Conservation (phyloP, 2,329 filamentous ascomycete species). For the Cercospora berteroae region DNA sequence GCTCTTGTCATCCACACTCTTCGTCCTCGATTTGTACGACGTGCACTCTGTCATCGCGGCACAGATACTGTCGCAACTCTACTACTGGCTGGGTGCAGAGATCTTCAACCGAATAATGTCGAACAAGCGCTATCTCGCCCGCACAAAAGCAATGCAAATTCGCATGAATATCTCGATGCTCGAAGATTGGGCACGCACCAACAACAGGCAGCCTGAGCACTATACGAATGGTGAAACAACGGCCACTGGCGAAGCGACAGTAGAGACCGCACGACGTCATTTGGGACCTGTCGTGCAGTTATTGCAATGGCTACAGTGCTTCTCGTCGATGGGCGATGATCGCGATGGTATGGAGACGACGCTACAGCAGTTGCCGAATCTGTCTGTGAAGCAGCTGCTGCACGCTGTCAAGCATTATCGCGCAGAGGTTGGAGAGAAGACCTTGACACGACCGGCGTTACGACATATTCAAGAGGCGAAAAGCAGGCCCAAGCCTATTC, state of each 20-base stretch:
- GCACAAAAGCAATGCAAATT: slow-evolving; percentile 99
- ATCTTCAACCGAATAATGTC: slow-evolving; percentile 98
- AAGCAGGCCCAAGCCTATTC: slow-evolving; percentile 47
- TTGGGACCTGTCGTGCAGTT: slow-evolving; percentile 89
- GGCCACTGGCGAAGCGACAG: slow-evolving; percentile 79
- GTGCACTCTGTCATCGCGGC: slow-evolving; percentile 94
- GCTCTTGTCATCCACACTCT: slow-evolving; percentile 88
- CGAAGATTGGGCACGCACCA: slow-evolving; percentile 92
- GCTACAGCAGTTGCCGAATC: slow-evolving; percentile 78
- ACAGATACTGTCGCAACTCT: slow-evolving; percentile 85
- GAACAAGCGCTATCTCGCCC: slow-evolving; percentile 86
- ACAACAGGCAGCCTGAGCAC: slow-evolving; percentile 92
- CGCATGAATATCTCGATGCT: slow-evolving; percentile 96
- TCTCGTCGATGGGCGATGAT: slow-evolving; percentile 89
- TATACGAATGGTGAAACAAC: slow-evolving; percentile 89
- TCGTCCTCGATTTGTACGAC: slow-evolving; percentile 97
- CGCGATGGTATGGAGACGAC: slow-evolving; percentile 84
- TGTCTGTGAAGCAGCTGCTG: slow-evolving; percentile 84
- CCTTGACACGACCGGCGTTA: slow-evolving; percentile 79
- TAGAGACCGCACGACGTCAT: slow-evolving; percentile 80
- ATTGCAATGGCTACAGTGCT: slow-evolving; percentile 95
- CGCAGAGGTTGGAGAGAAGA: slow-evolving; percentile 91
- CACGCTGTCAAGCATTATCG: slow-evolving; percentile 92
- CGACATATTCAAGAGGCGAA: slow-evolving; percentile 82
- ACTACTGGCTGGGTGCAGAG: slow-evolving; percentile 96